Base-by-base conservation (phyloP, 2,329 filamentous ascomycete species). In the Geosmithia flava region DNA sequence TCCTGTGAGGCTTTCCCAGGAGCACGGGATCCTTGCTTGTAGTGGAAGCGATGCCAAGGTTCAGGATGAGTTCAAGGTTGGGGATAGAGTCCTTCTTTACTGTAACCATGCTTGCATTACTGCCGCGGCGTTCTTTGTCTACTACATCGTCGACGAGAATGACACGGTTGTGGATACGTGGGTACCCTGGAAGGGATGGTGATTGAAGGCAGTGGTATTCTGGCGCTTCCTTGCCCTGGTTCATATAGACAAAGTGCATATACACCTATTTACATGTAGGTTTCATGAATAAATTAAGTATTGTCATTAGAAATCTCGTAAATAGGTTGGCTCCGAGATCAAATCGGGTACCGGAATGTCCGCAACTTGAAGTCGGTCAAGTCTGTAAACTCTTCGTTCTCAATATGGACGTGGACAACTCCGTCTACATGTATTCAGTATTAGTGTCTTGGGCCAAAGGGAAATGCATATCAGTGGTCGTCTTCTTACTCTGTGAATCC, bases 81-180 rank as follows among this genome's bases (percentile, higher is more conserved):
- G 65, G 0, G 57, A 67, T 46, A 54, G 55, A 44, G 55, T 67
- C 13, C 47, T 56, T 17, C 45, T 68, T 16, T 58, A 56, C 47
- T 56, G 57, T 20, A 59, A 63, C 42, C 65, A 68, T 47, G 55
- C 58, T 1, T 68, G 65, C 47, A 68, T 68, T 16, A 63, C 64
- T 1, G 65, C 64, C 0, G 60, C 64, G 2, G 58, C 62, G 19
- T 65, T 62, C 48, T 54, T 59, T 23, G 60, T 58, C 13, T 66
- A 62, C 47, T 67, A 58, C 49, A 59, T 68, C 3, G 60, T 61
- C 4, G 64, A 68, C 45, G 61, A 59, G 40, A 45, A 62, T 5
- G 59, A 65, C 37, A 49, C 62, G 7, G 59, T 65, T 3, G 52
- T 44, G 40, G 62, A 65, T 17, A 54, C 60, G 11, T 66, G 63